These are phyloP conservation scores for Striga asiatica DNA, from an alignment of 257 asterid species.

Conservation along the genomic window DNA sequence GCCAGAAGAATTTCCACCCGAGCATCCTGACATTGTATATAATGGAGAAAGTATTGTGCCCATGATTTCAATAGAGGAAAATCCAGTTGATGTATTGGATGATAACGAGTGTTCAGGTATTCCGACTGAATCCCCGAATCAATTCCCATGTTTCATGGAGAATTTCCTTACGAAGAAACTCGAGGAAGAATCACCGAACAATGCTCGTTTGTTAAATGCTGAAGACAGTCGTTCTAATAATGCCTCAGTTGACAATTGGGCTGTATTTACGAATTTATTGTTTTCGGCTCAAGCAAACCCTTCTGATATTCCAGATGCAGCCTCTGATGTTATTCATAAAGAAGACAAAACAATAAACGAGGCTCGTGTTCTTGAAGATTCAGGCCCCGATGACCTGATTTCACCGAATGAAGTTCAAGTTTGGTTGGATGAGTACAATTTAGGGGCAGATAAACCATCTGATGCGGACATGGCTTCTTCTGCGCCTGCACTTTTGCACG, in stretches of 20 bases:
- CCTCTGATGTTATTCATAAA: conserved; percentile 18
- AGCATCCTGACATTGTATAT: conserved; percentile 15
- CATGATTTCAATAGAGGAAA: conserved; percentile 17
- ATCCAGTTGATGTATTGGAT: conserved; percentile 14
- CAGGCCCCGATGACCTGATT: not conserved
- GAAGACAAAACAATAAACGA: too few relatives aligned
- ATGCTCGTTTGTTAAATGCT: conserved; percentile 15
- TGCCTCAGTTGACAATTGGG: conserved; percentile 19
- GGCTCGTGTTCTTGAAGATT: not conserved
- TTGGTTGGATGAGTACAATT: not conserved
- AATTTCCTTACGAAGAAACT: conserved; percentile 18
- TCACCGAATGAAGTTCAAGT: not conserved
- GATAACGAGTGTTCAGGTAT: conserved; percentile 15
- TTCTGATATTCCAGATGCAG: conserved; percentile 17
- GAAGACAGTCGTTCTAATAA: conserved; percentile 19
- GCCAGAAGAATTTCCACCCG: conserved; percentile 13
- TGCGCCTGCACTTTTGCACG: conserved; percentile 13
- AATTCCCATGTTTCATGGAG: conserved; percentile 11
- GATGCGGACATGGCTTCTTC: not conserved
- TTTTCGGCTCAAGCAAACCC: conserved; percentile 10
- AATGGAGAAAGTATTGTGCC: conserved; percentile 10
- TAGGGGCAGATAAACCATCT: not conserved
- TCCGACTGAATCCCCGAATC: conserved; percentile 19
- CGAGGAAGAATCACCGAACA: conserved; percentile 13
- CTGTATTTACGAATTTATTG: conserved; percentile 18